Evolutionary conservation across 2,329 filamentous ascomycete genomes (phyloP).

Genomic region (Trichoderma koningii): DNA sequence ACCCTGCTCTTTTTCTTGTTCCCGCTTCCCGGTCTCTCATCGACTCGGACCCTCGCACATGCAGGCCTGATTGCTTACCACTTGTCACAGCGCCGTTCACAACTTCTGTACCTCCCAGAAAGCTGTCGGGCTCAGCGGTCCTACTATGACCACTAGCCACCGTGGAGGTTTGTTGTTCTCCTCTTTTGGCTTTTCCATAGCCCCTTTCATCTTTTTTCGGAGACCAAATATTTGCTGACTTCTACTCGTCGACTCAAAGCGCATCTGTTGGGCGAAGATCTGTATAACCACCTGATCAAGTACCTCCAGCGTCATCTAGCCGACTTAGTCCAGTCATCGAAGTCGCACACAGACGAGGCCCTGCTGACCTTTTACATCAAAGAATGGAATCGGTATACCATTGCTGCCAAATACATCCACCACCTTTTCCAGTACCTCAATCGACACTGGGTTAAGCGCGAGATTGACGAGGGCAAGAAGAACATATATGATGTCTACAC

Average conservation of each 20-base stretch:
- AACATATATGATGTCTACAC: slow-evolving; percentile 98
- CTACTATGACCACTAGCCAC: slow-evolving; percentile 45
- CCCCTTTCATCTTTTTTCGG: background rate
- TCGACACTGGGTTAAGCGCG: slow-evolving; percentile 96
- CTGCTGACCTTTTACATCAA: slow-evolving; percentile 90
- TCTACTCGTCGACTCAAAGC: slow-evolving; percentile 53
- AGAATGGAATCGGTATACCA: slow-evolving; percentile 95
- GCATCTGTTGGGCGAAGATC: slow-evolving; percentile 90
- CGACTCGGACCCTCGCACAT: background rate
- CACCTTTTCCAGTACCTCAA: slow-evolving; percentile 96
- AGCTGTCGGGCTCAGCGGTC: slow-evolving; percentile 64
- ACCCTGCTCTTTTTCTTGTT: background rate
- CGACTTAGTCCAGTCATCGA: slow-evolving; percentile 70
- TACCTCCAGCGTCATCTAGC: slow-evolving; percentile 80
- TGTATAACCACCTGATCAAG: slow-evolving; percentile 86
- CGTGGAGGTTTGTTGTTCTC: slow-evolving; percentile 60
- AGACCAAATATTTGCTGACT: background rate
- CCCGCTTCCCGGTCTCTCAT: too few relatives aligned
- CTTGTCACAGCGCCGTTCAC: slow-evolving; percentile 72
- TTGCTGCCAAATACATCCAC: slow-evolving; percentile 95
- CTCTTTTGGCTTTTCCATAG: background rate
- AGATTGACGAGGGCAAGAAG: slow-evolving; percentile 99
- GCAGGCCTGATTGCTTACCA: slow-evolving; percentile 42
- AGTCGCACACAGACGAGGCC: slow-evolving; percentile 83
- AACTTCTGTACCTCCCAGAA: slow-evolving; percentile 99